Base-by-base conservation (phyloP, 2,329 filamentous ascomycete species). In the Aspergillus sp. region DNA sequence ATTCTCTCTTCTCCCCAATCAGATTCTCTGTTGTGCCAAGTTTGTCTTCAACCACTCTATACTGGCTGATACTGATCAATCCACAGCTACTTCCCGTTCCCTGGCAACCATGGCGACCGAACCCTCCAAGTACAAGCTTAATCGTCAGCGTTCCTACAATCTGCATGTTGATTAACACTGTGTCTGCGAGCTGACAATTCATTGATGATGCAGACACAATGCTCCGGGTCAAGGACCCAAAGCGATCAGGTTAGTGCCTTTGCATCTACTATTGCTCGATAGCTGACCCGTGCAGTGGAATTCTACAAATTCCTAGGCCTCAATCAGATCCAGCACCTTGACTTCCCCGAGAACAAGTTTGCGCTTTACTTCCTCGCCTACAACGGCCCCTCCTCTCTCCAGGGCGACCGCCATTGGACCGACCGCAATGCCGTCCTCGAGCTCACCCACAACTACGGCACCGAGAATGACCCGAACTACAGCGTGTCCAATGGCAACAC, bases 281-380 rank as follows among this genome's bases (percentile, higher is more conserved):
- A 10, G 7, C 19, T 15, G 26, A 17, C 8, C 7, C 15, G 8
- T 25, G 15, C 30, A 74, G 78, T 96, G 61, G 82, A 89, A 47
- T 98, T 93, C 64, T 98, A 96, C 63, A 80, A 94, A 57, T 83
- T 86, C 60, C 74, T 98, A 12, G 91, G 91, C 49, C 78, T 96
- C 74, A 86, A 72, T 54, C 64, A 86, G 41, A 74, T 96, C 60
- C 78, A 84, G 53, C 83, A 88, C 64, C 70, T 91, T 29, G 69
- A 81, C 41, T 83, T 86, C 53, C 82, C 88, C 10, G 86, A 94
- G 39, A 77, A 76, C 60, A 94, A 93, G 55, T 96, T 96, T 61
- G 85, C 91, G 51, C 76, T 95, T 16, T 96, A 96, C 70, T 96
- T 96, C 66, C 72, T 98, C 39, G 86, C 80, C 38, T 96, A 93